phyloP scores from a whole-genome alignment of 352 stramenopile genomes.

The Globisporangium middletonii region DNA sequence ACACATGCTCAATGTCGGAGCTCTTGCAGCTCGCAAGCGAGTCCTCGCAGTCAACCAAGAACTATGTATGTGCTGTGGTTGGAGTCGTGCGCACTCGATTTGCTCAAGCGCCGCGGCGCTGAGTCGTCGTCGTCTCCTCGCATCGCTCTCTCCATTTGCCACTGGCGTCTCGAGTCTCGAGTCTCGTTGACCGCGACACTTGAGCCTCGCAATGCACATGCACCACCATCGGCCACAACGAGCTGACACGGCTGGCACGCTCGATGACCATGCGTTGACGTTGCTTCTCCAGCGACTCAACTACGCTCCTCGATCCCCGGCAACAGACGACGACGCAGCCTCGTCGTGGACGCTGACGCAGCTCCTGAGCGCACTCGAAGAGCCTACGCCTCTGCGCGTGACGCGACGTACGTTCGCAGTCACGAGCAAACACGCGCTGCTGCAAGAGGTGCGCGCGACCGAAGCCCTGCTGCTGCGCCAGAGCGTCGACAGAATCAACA shows the following conservation, averaged over 20 bases:
- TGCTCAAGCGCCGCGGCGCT: too few relatives aligned
- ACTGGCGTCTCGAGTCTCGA: too few relatives aligned
- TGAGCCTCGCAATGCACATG: not conserved
- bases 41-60: too few relatives aligned
- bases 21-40: too few relatives aligned
- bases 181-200: too few relatives aligned
- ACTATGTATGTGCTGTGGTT: too few relatives aligned
- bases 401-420: not conserved
- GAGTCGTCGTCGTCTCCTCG: too few relatives aligned
- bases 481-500: not conserved
- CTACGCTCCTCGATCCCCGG: too few relatives aligned
- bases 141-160: too few relatives aligned
- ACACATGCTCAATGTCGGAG: too few relatives aligned
- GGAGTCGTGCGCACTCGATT: too few relatives aligned
- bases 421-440: slow-evolving; percentile 5
- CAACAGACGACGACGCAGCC: too few relatives aligned
- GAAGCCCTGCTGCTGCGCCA: not conserved
- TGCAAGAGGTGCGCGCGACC: slow-evolving; percentile 1
- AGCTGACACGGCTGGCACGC: not conserved
- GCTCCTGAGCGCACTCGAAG: not conserved
- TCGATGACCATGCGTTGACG: slow-evolving; percentile 16
- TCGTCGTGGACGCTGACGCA: not conserved
- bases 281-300: slow-evolving; percentile 18
- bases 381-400: not conserved
- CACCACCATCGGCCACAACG: not conserved